phyloP scores from a whole-genome alignment of 257 asterid species.

The Gentiana straminea region DNA sequence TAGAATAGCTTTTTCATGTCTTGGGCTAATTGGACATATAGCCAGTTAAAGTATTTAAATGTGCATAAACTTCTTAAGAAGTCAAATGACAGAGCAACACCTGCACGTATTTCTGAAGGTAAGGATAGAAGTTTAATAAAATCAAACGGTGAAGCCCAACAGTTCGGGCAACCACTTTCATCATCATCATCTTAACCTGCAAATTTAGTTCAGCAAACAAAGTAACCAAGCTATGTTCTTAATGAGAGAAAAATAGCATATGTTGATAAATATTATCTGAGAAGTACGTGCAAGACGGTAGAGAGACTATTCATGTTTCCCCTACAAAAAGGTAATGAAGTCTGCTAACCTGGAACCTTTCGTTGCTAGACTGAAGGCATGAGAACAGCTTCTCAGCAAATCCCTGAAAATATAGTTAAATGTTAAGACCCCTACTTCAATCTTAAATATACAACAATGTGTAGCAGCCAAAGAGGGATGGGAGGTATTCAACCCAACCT shows the following conservation, averaged over 20 bases:
- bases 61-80: too few relatives aligned
- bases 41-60: too few relatives aligned
- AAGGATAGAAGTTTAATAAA: slow-evolving; percentile 60
- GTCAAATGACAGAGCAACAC: slow-evolving; percentile 21
- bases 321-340: slow-evolving; percentile 4
- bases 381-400: slow-evolving; percentile 88
- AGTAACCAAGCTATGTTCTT: not conserved
- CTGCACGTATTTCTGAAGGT: slow-evolving; percentile 82
- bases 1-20: too few relatives aligned
- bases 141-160: slow-evolving; percentile 82
- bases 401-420: slow-evolving; percentile 36
- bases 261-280: not conserved
- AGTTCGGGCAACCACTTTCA: slow-evolving; percentile 78
- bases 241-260: not conserved
- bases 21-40: too few relatives aligned
- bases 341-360: slow-evolving; percentile 66
- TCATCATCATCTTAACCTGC: slow-evolving; percentile 85
- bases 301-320: too few relatives aligned
- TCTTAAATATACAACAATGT: slow-evolving; percentile 9
- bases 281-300: not conserved
- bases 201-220: slow-evolving; percentile 7
- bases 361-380: slow-evolving; percentile 56
- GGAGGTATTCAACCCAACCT: slow-evolving; percentile 31
- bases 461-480: slow-evolving; percentile 3
- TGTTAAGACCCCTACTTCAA: not conserved